Evolutionary conservation across 2,329 filamentous ascomycete species (phyloP).

Genomic region (Aspergillus fumigatiaffinis): DNA sequence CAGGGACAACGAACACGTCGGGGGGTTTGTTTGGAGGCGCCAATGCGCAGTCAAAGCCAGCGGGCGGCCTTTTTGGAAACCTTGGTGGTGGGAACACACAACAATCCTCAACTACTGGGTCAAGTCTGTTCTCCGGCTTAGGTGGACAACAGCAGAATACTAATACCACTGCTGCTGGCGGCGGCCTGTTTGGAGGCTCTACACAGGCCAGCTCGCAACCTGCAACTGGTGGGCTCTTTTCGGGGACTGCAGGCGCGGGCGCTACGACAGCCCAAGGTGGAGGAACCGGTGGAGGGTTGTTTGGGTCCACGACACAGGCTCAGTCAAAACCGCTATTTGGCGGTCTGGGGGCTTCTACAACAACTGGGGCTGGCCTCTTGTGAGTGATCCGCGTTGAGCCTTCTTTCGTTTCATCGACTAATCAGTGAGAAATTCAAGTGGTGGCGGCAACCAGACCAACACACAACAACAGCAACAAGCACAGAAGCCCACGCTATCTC

Average conservation of each 20-base stretch:
- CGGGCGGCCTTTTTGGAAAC: constrained; percentile 31
- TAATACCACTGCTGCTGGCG: constrained; percentile 19
- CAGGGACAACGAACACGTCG: constrained; percentile 24
- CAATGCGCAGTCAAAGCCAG: constrained; percentile 29
- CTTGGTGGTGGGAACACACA: constrained; percentile 21
- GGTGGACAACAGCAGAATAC: constrained; percentile 27
- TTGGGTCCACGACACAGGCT: constrained; percentile 32
- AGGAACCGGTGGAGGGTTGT: constrained; percentile 28
- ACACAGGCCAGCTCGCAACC: constrained; percentile 28
- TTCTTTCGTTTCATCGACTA: background rate
- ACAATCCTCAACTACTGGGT: constrained; percentile 25
- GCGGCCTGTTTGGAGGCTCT: constrained; percentile 28
- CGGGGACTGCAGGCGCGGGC: constrained; percentile 11
- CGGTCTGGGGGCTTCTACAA: constrained; percentile 26
- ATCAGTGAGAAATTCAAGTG: constrained; percentile 7
- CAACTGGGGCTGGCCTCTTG: constrained; percentile 30
- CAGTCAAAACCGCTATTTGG: constrained; percentile 35
- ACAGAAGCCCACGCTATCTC: constrained; percentile 44
- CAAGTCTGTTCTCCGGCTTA: constrained; percentile 31
- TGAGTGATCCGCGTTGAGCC: constrained; percentile 19
- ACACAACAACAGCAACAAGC: constrained; percentile 41
- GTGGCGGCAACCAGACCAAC: constrained; percentile 22
- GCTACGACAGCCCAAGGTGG: constrained; percentile 20
- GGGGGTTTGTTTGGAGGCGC: constrained; percentile 29
- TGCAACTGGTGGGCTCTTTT: constrained; percentile 24